phyloP scores from a whole-genome alignment of 129 eudicot species.

The Saussurea involucrata region DNA sequence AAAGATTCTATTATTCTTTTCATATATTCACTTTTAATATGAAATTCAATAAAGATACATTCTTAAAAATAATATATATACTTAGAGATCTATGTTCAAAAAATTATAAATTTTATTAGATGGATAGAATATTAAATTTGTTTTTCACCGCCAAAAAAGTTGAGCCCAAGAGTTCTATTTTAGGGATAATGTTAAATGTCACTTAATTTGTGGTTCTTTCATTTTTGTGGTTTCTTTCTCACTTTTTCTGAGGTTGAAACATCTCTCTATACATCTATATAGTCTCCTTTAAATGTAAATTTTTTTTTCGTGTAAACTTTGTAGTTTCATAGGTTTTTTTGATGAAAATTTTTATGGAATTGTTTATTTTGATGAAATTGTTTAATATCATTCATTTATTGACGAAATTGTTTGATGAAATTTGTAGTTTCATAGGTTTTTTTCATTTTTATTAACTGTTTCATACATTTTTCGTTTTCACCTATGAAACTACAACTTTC shows the following conservation, averaged over 20 bases:
- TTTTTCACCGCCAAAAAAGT: constrained; percentile 25
- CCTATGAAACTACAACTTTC: too few species aligned
- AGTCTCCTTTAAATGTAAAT: too few species aligned
- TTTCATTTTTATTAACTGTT: too few species aligned
- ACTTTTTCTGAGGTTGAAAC: constrained; percentile 19
- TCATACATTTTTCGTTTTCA: too few species aligned
- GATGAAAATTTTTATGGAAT: too few species aligned
- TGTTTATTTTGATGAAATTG: too few species aligned
- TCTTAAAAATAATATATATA: background rate
- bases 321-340: too few species aligned
- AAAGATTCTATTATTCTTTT: background rate
- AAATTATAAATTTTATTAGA: background rate
- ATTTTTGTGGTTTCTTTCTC: background rate
- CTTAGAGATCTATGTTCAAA: background rate
- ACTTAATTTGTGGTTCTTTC: constrained; percentile 11
- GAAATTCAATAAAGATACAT: background rate
- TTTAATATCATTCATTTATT: too few species aligned
- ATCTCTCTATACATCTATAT: background rate
- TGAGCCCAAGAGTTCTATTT: constrained; percentile 20
- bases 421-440: too few species aligned
- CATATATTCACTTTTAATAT: too few species aligned
- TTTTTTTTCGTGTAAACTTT: too few species aligned
- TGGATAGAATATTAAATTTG: constrained; percentile 14
- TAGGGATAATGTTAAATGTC: constrained; percentile 31
- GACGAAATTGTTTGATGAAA: too few species aligned